Percentiles rank a stretch among this genome's conserved stretches.
Conservation (phyloP, 1,284 basidiomycete genomes). For the Athelia sp. region DNA sequence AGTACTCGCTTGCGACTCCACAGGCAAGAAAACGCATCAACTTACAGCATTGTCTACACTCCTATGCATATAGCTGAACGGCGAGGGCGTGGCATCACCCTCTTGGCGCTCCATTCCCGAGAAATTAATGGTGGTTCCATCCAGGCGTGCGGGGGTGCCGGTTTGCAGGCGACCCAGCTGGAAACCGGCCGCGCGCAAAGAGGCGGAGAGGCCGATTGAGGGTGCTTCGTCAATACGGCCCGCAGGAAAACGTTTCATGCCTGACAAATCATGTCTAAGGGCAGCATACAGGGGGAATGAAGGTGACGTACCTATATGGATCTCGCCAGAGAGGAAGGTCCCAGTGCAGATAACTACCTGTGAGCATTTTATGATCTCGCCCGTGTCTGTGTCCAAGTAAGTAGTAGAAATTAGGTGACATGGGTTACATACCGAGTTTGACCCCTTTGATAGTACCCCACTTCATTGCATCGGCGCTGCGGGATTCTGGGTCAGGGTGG, state of each 20-base stretch:
- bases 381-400: constrained; percentile 48
- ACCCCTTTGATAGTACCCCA: constrained; percentile 65
- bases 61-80: constrained; percentile 55
- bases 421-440: constrained; percentile 47
- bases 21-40: not conserved
- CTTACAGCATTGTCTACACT: constrained; percentile 47
- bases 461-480: constrained; percentile 8
- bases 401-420: not conserved
- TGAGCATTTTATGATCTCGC: constrained; percentile 73
- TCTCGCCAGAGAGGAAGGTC: constrained; percentile 86
- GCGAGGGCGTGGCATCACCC: constrained; percentile 55
- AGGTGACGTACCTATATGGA: constrained; percentile 69
- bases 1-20: not conserved
- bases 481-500: constrained; percentile 28
- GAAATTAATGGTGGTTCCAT: constrained; percentile 68
- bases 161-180: constrained; percentile 82
- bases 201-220: constrained; percentile 70
- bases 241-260: constrained; percentile 73
- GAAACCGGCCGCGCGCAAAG: constrained; percentile 73
- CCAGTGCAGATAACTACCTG: constrained; percentile 87
- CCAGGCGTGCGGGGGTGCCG: constrained; percentile 82
- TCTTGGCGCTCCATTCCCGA: constrained; percentile 49
- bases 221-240: constrained; percentile 79
- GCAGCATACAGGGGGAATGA: constrained; percentile 1
- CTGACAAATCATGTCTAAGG: constrained; percentile 24